These are phyloP conservation scores for Aspergillus jensenii DNA, from an alignment of 2,329 filamentous ascomycete genomes.

Conservation along the genomic window DNA sequence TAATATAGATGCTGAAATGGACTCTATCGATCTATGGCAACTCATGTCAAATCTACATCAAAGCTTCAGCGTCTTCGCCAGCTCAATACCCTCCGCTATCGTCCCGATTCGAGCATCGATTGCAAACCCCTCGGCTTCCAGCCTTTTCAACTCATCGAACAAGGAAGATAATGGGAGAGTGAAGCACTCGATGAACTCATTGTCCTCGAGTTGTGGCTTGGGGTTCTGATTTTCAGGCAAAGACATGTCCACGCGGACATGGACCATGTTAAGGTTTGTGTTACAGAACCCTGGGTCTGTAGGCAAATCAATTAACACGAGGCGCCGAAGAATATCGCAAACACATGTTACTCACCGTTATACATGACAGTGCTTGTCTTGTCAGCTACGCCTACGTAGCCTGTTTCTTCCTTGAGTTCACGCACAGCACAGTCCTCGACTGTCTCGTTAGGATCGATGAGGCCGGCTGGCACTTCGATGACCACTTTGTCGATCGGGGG, in stretches of 20 bases:
- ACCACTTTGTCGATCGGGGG: conserved; percentile 59
- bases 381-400: conserved; percentile 55
- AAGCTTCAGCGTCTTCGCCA: conserved; percentile 56
- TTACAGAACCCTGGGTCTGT: conserved; percentile 51
- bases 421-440: conserved; percentile 57
- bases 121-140: conserved; percentile 71
- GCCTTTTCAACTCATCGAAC: conserved; percentile 64
- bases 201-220: conserved; percentile 70
- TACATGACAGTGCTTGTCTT: conserved; percentile 45
- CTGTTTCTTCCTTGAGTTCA: conserved; percentile 63
- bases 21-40: conserved; percentile 6
- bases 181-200: conserved; percentile 81
- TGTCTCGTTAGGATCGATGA: conserved; percentile 59
- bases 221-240: conserved; percentile 68
- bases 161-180: conserved; percentile 63
- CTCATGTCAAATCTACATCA: conserved; percentile 7
- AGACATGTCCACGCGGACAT: conserved; percentile 70
- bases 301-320: neutral
- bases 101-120: conserved; percentile 79
- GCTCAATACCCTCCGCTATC: conserved; percentile 73
- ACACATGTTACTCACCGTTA: conserved; percentile 37
- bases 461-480: conserved; percentile 61
- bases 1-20: neutral
- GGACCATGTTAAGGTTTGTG: conserved; percentile 58
- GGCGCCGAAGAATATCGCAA: neutral